Conservation (phyloP, 1,284 basidiomycete species). For the Ustilago tritici region DNA sequence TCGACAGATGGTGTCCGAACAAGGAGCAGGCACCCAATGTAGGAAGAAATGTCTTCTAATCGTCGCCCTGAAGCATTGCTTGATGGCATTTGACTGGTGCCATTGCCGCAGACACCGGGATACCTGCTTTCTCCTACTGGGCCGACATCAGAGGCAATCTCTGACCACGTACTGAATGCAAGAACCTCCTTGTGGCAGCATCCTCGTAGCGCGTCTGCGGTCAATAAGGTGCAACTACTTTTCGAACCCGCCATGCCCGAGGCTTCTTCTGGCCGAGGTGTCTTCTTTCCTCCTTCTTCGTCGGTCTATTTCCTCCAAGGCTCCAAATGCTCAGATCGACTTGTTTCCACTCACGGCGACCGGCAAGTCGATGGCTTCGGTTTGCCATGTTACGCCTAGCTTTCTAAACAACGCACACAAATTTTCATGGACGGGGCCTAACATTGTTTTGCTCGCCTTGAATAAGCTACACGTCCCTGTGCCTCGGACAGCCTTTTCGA, state of each 20-base stretch:
- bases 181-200: neutral
- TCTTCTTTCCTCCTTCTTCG: neutral
- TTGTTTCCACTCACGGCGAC: too few species aligned
- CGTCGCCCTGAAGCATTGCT: too few species aligned
- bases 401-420: too few species aligned
- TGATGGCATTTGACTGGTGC: neutral
- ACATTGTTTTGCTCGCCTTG: too few species aligned
- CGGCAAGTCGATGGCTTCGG: too few species aligned
- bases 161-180: neutral
- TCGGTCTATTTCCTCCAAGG: neutral
- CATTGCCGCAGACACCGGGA: neutral
- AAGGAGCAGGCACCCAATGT: neutral
- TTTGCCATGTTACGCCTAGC: too few species aligned
- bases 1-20: conserved; percentile 2
- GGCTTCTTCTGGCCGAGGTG: neutral
- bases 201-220: neutral
- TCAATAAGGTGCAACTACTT: neutral
- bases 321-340: neutral
- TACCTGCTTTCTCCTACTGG: neutral
- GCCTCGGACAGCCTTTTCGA: too few species aligned
- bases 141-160: neutral
- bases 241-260: neutral
- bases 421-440: too few species aligned
- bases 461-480: too few species aligned
- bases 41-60: too few species aligned